Evolutionary conservation across 306 rosid species (phyloP).

Genomic region (Amphicarpaea edgeworthii): DNA sequence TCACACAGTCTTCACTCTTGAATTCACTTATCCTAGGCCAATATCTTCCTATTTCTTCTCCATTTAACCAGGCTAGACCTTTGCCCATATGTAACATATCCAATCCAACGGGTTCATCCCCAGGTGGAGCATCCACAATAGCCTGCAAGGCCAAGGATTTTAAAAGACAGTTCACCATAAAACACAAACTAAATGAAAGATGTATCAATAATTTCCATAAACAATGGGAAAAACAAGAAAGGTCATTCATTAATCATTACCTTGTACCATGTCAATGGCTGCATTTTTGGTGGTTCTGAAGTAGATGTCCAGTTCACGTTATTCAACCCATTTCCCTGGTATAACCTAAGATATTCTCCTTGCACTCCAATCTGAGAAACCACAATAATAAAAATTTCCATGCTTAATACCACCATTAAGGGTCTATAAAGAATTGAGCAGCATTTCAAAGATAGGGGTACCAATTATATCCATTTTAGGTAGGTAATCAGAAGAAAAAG

Average conservation of each 20-base stretch:
- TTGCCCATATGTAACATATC: conserved; percentile 96
- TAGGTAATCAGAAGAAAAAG: conserved; percentile 32
- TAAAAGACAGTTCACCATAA: conserved; percentile 1
- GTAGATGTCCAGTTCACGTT: conserved; percentile 73
- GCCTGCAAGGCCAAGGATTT: conserved; percentile 57
- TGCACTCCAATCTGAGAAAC: conserved; percentile 75
- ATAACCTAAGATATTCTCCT: conserved; percentile 74
- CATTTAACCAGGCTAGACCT: conserved; percentile 98
- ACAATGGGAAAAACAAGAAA: conserved; percentile 14
- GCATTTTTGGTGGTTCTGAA: conserved; percentile 66
- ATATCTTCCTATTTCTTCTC: conserved; percentile 98
- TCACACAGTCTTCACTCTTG: conserved; percentile 67
- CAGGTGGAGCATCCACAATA: conserved; percentile 75
- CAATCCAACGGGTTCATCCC: conserved; percentile 85
- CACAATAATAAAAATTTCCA: conserved; percentile 10
- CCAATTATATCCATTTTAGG: conserved; percentile 2
- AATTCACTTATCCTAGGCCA: conserved; percentile 77
- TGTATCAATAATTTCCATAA: conserved; percentile 22
- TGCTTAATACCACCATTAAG: not conserved
- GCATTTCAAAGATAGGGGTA: conserved; percentile 21
- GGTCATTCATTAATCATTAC: conserved; percentile 52
- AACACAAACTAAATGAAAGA: conserved; percentile 39
- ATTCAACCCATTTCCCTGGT: conserved; percentile 63
- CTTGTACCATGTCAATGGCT: conserved; percentile 95
- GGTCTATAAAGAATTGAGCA: not conserved